Evolutionary conservation across 2,329 filamentous ascomycete species (phyloP).

Genomic region (Apiospora aurea): DNA sequence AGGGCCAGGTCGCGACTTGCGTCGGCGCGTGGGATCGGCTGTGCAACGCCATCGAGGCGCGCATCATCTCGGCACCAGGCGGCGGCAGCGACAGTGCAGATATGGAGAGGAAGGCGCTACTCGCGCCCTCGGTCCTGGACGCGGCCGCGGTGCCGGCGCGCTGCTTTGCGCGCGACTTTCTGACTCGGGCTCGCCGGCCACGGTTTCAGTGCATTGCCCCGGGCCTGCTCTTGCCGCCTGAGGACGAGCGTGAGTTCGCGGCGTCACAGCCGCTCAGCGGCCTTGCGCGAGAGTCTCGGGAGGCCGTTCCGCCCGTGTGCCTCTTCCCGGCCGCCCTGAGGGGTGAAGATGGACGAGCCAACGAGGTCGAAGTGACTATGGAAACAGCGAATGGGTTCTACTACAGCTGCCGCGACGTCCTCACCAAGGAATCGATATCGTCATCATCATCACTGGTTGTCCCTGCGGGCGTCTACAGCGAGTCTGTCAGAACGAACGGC

Average conservation of each 20-base stretch:
- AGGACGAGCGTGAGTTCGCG: slow-evolving; percentile 32
- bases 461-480: slow-evolving; percentile 37
- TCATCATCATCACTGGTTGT: slow-evolving; percentile 17
- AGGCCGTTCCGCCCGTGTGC: slow-evolving; percentile 36
- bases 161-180: slow-evolving; percentile 33
- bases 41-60: slow-evolving; percentile 37
- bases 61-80: slow-evolving; percentile 18
- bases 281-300: slow-evolving; percentile 27
- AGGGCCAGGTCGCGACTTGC: slow-evolving; percentile 36
- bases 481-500: slow-evolving; percentile 34
- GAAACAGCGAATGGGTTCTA: neutral
- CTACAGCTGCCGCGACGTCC: neutral
- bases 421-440: neutral
- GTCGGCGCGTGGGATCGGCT: slow-evolving; percentile 38
- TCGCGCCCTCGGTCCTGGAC: slow-evolving; percentile 28
- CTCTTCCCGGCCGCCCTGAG: slow-evolving; percentile 35
- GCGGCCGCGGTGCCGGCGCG: slow-evolving; percentile 31
- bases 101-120: slow-evolving; percentile 9
- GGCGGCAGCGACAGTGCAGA: too few relatives aligned
- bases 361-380: neutral
- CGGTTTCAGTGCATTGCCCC: slow-evolving; percentile 33
- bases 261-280: slow-evolving; percentile 34
- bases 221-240: slow-evolving; percentile 28
- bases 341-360: neutral
- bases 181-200: slow-evolving; percentile 33